Base-by-base conservation (phyloP, 2,329 filamentous ascomycete genomes). In the Ophiostoma novo-ulmi region DNA sequence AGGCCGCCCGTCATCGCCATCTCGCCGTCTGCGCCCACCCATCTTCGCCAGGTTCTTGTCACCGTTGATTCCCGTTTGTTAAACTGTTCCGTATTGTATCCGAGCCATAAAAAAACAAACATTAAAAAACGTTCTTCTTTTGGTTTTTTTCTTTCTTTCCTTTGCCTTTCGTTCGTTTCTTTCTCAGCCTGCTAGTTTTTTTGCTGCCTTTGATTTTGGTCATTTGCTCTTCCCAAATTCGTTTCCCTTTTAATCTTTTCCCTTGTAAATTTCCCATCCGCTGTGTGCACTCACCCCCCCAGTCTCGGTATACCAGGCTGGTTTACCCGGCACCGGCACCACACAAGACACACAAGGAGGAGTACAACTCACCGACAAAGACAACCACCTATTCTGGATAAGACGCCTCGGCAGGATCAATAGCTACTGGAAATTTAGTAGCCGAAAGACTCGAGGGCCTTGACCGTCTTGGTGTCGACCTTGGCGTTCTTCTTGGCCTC, bases 401-500 rank as follows among this genome's bases (percentile, higher is more conserved):
- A n/a, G 36, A 67, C 39, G 65, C 38, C 65, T 68, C 55, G 35
- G 39, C 68, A 68, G 65, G 38, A 67, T 52, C 41, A 31, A 39
- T 48, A 55, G 67, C 61, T 63, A 44, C 68, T 58, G 44, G 44
- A 38, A 63, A 55, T 35, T 82, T 97, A 98, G 89, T 97, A 97
- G 83, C 94, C 94, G 85, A 87, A 93, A 80, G 89, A 85, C 85
- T 91, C 91, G 82, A 98, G 91, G 84, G 95, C 90, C 87, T 91
- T 87, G 84, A 90, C 88, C 82, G 91, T 92, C 89, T 95, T 93
- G 81, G 87, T 85, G 85, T 94, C 90, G 83, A 94, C 89, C 82
- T 88, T 89, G 78, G 93, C 92, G 83, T 86, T 91, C 91, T 94
- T 94, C 90, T 97, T 91, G 79, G 94, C 94, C 82, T 97, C 92